Base-by-base conservation (phyloP, 2,329 filamentous ascomycete species). In the Fusarium abutilonis region DNA sequence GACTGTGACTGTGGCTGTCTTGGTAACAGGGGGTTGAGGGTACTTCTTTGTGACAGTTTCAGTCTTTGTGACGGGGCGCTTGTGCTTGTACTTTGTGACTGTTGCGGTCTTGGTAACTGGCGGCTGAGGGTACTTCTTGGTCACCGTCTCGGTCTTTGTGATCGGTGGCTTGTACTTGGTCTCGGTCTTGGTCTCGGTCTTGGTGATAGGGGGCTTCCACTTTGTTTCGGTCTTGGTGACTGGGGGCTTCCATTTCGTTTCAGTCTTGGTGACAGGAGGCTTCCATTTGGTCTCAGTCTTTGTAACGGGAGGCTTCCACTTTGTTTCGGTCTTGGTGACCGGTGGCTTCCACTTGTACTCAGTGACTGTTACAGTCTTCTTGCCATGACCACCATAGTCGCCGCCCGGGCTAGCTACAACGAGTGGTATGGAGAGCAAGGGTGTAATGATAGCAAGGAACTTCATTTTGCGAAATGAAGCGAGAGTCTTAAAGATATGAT, bases 21-120 rank as follows among this genome's bases (percentile, higher is more conserved):
- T 47, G 21, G 44, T 47, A 32, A 47, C 32, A 15, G 44, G 44
- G 23, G 44, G 44, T 14, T 38, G 44, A 13, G 44, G 44, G 44
- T 47, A 47, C 10, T 21, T 21, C 29, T 35, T 35, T 3, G 31
- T 32, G 31, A 32, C 31, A 14, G 31, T 32, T 4, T 32, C 31
- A 6, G 31, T 32, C 31, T 32, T 32, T 10, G 31, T 32, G 31
- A 32, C 11, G 10, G 31, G 31, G 4, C 10, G 31, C 31, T 32
- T 32, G 31, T 32, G 11, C 31, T 32, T 32, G 31, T 32, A 32
- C 31, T 32, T 32, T 10, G 31, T 32, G 31, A 32, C 10, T 11
- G 31, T 32, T 32, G 9, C 10, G 13, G 10, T 13, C 31, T 32
- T 32, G 9, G 31, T 32, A 9, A 32, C 31, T 13, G 31, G 31